Base-by-base conservation (phyloP, 345 rosid species). In the Citrus reticulata region DNA sequence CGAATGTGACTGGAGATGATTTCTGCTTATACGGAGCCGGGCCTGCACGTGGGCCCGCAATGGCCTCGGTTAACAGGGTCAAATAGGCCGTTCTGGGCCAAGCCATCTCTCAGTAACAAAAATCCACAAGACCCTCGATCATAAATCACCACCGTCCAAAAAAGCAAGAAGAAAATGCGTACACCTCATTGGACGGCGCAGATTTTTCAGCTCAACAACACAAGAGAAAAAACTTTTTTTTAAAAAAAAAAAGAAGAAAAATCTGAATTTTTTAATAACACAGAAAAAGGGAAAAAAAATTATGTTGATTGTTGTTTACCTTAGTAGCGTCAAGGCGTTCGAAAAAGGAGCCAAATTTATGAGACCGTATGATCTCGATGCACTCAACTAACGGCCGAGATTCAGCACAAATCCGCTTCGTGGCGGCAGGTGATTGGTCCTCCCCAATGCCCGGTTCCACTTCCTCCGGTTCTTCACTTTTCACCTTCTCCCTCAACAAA, bases 381-480 rank as follows among this genome's bases (percentile, higher is more conserved):
- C 88, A 80, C 39, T 83, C 85, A 81, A 73, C 57, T 83, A 90
- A 86, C 82, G 92, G 93, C 78, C 83, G 84, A 74, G 89, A 90
- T 85, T 88, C 85, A 70, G 70, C 76, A 22, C 46, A 14, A 16
- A 69, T 34, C 37, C 7, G 35, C 75, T 79, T n/a, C 35, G 25
- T 39, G 67, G 81, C 78, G 81, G 83, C 76, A 83, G 70, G 83
- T 76, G 86, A 83, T 84, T 74, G 90, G 63, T 78, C 81, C 55
- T 76, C 88, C n/a, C 82, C 90, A 27, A 79, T 87, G 49, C 80
- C 92, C 61, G 77, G 87, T 76, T 85, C 87, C 70, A 79, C 79
- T 76, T 84, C 87, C 73, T 81, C 78, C 66, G 85, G 81, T 83
- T 81, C 74, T 79, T 82, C 73, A 80, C 37, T 81, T 70, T 24